Percentiles rank a stretch among this genome's conserved stretches.
These are phyloP conservation scores for Eremochloa ophiuroides DNA, from an alignment of 176 grass and related monocot genomes.

Conservation along the genomic window DNA sequence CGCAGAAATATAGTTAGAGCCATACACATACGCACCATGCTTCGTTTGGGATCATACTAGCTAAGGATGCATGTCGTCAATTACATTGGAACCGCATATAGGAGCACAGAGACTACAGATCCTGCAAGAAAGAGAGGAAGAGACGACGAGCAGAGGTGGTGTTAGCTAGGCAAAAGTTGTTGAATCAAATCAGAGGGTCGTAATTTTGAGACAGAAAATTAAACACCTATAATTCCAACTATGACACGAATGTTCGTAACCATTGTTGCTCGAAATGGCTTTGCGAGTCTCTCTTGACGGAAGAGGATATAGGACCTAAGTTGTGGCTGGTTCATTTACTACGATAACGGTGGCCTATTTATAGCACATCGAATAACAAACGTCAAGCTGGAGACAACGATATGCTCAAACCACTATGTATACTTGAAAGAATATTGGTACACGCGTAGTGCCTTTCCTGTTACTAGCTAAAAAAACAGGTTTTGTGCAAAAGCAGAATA, in stretches of 20 bases:
- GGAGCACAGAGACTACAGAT: slow-evolving; percentile 51
- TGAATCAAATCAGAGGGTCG: not conserved
- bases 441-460: not conserved
- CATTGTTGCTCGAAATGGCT: not conserved
- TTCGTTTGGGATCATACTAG: not conserved
- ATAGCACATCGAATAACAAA: slow-evolving; percentile 1
- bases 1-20: not conserved
- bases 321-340: slow-evolving; percentile 1
- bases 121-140: slow-evolving; percentile 38
- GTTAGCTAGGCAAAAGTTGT: slow-evolving; percentile 8
- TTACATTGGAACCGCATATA: slow-evolving; percentile 70
- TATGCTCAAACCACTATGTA: slow-evolving; percentile 3
- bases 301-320: not conserved
- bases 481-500: not conserved
- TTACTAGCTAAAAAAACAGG: not conserved
- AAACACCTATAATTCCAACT: slow-evolving; percentile 59
- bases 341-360: slow-evolving; percentile 4
- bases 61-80: too few relatives aligned
- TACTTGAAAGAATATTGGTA: slow-evolving; percentile 15
- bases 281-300: not conserved
- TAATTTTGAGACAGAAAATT: not conserved
- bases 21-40: not conserved
- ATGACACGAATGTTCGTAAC: slow-evolving; percentile 21
- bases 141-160: not conserved
- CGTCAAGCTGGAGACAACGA: too few relatives aligned